Evolutionary conservation across 108 stramenopile genomes (phyloP).

Genomic region (Cyclotella distinguenda): DNA sequence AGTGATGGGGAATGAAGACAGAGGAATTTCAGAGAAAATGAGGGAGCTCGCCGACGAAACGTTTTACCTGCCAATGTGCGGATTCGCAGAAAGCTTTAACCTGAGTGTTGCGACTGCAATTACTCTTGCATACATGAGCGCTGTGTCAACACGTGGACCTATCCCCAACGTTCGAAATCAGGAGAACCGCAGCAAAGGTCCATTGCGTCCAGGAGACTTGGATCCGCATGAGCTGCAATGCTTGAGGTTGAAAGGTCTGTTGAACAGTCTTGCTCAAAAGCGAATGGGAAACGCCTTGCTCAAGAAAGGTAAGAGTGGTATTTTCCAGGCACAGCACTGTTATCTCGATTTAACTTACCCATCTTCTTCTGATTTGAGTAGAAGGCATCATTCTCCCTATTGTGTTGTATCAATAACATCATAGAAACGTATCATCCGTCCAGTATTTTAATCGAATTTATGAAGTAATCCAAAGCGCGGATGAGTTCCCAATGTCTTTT

Average conservation of each 20-base stretch:
- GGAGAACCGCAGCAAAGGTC: slow-evolving; percentile 40
- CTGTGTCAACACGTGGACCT: slow-evolving; percentile 39
- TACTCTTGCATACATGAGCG: slow-evolving; percentile 76
- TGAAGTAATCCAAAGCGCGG: too few species aligned
- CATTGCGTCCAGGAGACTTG: slow-evolving; percentile 78
- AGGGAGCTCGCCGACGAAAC: slow-evolving; percentile 66
- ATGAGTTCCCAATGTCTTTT: too few species aligned
- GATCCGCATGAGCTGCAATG: slow-evolving; percentile 64
- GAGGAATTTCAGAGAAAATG: slow-evolving; percentile 76
- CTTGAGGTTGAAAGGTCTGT: slow-evolving; percentile 61
- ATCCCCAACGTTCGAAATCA: background rate
- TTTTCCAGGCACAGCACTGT: too few species aligned
- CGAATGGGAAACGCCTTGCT: slow-evolving; percentile 61
- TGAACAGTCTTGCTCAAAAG: slow-evolving; percentile 73
- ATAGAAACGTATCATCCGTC: too few species aligned
- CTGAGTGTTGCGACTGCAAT: slow-evolving; percentile 85
- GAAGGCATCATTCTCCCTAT: slow-evolving; percentile 58
- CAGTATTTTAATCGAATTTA: too few species aligned
- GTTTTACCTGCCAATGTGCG: slow-evolving; percentile 85
- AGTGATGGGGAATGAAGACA: slow-evolving; percentile 91
- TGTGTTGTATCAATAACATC: slow-evolving; percentile 20
- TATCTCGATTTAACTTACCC: background rate
- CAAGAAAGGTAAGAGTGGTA: slow-evolving; percentile 42
- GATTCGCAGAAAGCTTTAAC: slow-evolving; percentile 91
- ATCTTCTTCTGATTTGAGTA: background rate